Base-by-base conservation (phyloP, 345 rosid genomes). In the Nephelium lappaceum region DNA sequence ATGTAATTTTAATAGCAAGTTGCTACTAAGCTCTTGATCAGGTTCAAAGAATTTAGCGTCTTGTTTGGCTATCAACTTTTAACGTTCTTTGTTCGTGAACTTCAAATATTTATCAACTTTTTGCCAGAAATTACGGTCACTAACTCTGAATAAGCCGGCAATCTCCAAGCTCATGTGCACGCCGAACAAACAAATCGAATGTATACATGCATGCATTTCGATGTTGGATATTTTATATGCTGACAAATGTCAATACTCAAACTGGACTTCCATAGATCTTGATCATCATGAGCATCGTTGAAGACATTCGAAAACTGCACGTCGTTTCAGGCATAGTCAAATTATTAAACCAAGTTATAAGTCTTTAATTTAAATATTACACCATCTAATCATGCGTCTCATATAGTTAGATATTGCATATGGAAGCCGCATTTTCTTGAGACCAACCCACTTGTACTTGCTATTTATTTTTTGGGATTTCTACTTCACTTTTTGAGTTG, bases 351-450 rank as follows among this genome's bases (percentile, higher is more conserved):
- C 71, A 31, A 65, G 71, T 65, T 64, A 11, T 16, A 3, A 36
- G 6, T 15, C 77, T 19, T 58, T 55, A n/a, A n/a, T n/a, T n/a
- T n/a, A 23, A 75, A 79, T 55, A 69, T 71, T 65, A 53, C 8
- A 53, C 75, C 11, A 73, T 43, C 27, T 77, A 65, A 73, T 77
- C 70, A 84, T 79, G 66, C 47, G 61, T 71, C 70, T 60, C 69
- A 45, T 71, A 6, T 27, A 79, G 45, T 67, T 62, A 38, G 38
- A 23, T 57, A 74, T 79, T 82, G 75, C 76, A 73, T 83, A 36
- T 31, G 89, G 79, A 23, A 80, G 93, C 93, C 89, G 93, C 90
- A 89, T 79, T 89, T 87, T 89, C 91, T 92, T 87, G 93, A 89
- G 94, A 89, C 92, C 77, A 84, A 73, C 83, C 85, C 88, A 63